phyloP scores from a whole-genome alignment of 1,284 basidiomycete species.

The Apiotrichum mycotoxinovorans region DNA sequence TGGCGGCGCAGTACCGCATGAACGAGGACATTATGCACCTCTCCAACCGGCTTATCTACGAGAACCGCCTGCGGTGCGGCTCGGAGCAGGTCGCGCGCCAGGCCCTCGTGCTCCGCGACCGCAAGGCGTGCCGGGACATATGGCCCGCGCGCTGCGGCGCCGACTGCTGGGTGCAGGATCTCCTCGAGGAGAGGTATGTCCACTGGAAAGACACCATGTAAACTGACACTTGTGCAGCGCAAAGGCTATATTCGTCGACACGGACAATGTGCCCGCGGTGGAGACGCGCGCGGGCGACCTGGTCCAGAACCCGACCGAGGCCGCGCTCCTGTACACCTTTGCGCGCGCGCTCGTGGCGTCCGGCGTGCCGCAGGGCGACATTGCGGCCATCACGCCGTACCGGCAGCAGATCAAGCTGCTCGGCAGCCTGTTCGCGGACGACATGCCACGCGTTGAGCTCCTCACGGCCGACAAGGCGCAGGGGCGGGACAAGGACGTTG shows the following conservation, averaged over 20 bases:
- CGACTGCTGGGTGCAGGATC: constrained; percentile 66
- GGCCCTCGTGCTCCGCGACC: constrained; percentile 58
- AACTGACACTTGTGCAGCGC: constrained; percentile 54
- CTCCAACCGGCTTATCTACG: constrained; percentile 86
- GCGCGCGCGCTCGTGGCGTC: constrained; percentile 61
- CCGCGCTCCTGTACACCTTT: constrained; percentile 58
- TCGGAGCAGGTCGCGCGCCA: constrained; percentile 64
- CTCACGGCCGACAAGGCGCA: constrained; percentile 94
- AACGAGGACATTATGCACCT: constrained; percentile 93
- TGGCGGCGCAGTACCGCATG: constrained; percentile 92
- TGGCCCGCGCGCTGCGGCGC: constrained; percentile 45
- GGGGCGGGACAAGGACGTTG: constrained; percentile 92
- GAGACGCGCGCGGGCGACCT: constrained; percentile 82
- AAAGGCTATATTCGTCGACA: constrained; percentile 89
- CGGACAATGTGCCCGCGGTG: constrained; percentile 68
- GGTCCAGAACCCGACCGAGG: constrained; percentile 84
- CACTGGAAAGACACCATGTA: not conserved
- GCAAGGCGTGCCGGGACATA: constrained; percentile 41
- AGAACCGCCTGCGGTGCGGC: constrained; percentile 73
- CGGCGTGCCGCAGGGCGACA: constrained; percentile 66
- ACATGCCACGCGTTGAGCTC: constrained; percentile 64
- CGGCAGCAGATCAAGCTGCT: constrained; percentile 91
- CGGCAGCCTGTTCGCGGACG: constrained; percentile 55
- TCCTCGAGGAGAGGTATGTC: constrained; percentile 64
- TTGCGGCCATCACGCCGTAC: constrained; percentile 88